These are phyloP conservation scores for Lodderomyces parapsilosis DNA, from an alignment of 1,139 yeast genomes.

Conservation along the genomic window DNA sequence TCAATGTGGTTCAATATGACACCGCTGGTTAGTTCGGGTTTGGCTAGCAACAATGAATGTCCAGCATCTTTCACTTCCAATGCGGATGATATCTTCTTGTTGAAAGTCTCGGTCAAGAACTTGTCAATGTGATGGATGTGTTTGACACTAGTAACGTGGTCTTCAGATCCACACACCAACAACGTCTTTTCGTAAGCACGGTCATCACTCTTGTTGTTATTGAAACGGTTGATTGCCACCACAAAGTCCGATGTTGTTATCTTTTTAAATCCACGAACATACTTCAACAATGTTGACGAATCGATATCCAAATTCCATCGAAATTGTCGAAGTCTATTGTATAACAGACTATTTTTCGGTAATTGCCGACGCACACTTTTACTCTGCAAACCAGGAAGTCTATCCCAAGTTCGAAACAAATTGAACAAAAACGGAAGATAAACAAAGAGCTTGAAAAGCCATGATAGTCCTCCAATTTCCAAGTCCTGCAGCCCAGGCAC, in stretches of 20 bases:
- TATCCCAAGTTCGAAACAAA: slow-evolving; percentile 56
- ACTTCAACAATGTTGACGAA: slow-evolving; percentile 52
- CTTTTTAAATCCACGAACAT: slow-evolving; percentile 48
- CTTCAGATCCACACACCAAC: slow-evolving; percentile 58
- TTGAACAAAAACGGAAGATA: slow-evolving; percentile 55
- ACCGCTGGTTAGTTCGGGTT: slow-evolving; percentile 68
- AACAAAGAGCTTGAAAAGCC: slow-evolving; percentile 22
- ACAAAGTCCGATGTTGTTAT: slow-evolving; percentile 46
- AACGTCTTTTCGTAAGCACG: slow-evolving; percentile 43
- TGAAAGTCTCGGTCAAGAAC: slow-evolving; percentile 25
- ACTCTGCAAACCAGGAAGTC: slow-evolving; percentile 62
- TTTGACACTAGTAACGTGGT: slow-evolving; percentile 51
- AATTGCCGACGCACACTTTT: slow-evolving; percentile 57
- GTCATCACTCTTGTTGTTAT: slow-evolving; percentile 31
- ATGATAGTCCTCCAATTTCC: not conserved
- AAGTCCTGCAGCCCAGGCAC: slow-evolving; percentile 2
- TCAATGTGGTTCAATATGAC: slow-evolving; percentile 59
- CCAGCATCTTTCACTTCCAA: slow-evolving; percentile 56
- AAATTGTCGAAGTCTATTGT: slow-evolving; percentile 56
- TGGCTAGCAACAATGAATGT: slow-evolving; percentile 62
- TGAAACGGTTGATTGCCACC: slow-evolving; percentile 35
- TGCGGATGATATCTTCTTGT: slow-evolving; percentile 30
- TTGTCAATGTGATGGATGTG: slow-evolving; percentile 26
- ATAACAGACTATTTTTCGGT: slow-evolving; percentile 27
- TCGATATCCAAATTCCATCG: slow-evolving; percentile 72